These are phyloP conservation scores for Dryas integrifolia DNA, from an alignment of 331 rosid species.

Conservation along the genomic window DNA sequence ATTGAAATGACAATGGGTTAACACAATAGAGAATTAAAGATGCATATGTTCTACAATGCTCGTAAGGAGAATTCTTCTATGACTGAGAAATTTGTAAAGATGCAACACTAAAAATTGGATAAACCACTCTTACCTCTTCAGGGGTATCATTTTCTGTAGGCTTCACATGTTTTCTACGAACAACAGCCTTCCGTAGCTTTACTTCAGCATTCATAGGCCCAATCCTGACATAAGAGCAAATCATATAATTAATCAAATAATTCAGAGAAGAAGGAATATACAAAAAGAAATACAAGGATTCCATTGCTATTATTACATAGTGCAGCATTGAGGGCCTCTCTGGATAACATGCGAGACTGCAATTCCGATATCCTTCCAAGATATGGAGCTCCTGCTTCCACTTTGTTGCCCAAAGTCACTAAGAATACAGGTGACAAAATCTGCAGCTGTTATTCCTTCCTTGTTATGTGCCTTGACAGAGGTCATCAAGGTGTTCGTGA, in stretches of 20 bases:
- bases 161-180: slow-evolving; percentile 36
- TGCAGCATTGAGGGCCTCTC: slow-evolving; percentile 50
- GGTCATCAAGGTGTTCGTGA: slow-evolving; percentile 50
- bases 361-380: slow-evolving; percentile 60
- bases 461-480: slow-evolving; percentile 59
- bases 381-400: slow-evolving; percentile 28
- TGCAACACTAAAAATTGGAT: neutral
- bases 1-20: neutral
- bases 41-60: neutral
- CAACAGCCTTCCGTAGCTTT: slow-evolving; percentile 45
- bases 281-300: neutral
- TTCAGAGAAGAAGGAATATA: neutral
- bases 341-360: slow-evolving; percentile 55
- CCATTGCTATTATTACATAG: slow-evolving; percentile 44
- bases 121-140: slow-evolving; percentile 48
- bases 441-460: slow-evolving; percentile 66
- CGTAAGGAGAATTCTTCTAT: too few species aligned
- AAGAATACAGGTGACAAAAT: slow-evolving; percentile 53
- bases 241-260: neutral
- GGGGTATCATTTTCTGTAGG: slow-evolving; percentile 55
- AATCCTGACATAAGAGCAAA: slow-evolving; percentile 43
- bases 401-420: slow-evolving; percentile 33
- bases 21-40: neutral
- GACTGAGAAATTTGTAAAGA: too few species aligned
- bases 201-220: slow-evolving; percentile 81